Conservation (phyloP, 2,329 filamentous ascomycete species). For the Fusarium lyarnte region DNA sequence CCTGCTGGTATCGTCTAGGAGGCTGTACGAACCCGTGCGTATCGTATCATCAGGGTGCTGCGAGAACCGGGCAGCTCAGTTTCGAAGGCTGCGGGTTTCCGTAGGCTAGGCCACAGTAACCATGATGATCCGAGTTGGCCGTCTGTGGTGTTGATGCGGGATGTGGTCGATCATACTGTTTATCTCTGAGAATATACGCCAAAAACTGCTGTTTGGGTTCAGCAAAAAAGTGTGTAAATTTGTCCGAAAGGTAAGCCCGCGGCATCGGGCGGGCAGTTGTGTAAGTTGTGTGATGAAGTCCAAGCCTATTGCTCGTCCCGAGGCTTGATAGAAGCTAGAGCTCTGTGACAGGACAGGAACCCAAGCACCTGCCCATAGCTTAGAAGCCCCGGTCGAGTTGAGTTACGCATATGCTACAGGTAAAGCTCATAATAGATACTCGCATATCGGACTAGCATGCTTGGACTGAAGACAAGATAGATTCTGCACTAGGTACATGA, state of each 20-base stretch:
- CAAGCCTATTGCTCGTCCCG: background rate
- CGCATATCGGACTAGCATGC: constrained; percentile 6
- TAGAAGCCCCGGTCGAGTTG: background rate
- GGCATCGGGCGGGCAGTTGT: background rate
- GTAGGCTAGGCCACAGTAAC: constrained; percentile 2
- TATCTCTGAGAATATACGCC: background rate
- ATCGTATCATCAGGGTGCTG: constrained; percentile 8
- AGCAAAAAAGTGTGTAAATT: background rate
- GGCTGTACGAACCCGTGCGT: constrained; percentile 8
- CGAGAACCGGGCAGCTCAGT: background rate
- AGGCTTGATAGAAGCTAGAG: background rate
- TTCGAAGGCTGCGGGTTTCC: constrained; percentile 24
- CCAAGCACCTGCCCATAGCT: background rate
- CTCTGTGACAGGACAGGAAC: background rate
- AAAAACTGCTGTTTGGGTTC: background rate
- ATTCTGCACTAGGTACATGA: constrained; percentile 20
- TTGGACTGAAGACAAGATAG: constrained; percentile 5
- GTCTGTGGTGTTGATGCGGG: constrained; percentile 10
- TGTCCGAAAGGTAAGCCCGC: background rate
- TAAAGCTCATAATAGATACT: background rate
- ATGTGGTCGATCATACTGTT: background rate
- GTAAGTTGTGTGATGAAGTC: background rate
- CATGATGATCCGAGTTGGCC: background rate
- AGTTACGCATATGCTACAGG: background rate
- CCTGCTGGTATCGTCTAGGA: background rate